Evolutionary conservation across 257 asterid species (phyloP).

Genomic region (Solanum ahanhuiri): DNA sequence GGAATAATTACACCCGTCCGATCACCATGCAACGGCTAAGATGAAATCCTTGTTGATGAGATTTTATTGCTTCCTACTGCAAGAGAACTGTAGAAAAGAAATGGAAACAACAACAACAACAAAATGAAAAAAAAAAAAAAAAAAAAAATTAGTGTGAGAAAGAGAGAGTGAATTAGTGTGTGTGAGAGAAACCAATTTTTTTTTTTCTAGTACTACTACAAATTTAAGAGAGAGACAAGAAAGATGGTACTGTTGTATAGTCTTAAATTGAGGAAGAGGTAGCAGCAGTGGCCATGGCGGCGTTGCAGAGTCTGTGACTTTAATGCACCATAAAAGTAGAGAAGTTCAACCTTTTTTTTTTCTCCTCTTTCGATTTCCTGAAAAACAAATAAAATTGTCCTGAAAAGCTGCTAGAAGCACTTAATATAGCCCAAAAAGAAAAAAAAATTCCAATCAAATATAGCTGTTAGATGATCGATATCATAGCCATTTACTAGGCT

Average conservation of each 20-base stretch:
- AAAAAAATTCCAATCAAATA: neutral
- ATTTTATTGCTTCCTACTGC: constrained; percentile 37
- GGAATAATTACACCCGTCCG: neutral
- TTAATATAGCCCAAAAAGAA: constrained; percentile 14
- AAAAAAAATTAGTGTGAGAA: constrained; percentile 5
- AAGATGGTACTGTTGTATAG: constrained; percentile 3
- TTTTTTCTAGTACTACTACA: neutral
- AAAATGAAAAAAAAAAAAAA: neutral
- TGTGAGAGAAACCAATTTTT: neutral
- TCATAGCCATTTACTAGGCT: neutral
- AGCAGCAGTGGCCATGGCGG: constrained; percentile 82
- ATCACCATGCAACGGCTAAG: constrained; percentile 39
- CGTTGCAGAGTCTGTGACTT: constrained; percentile 79
- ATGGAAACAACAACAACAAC: constrained; percentile 14
- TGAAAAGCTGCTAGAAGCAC: constrained; percentile 16
- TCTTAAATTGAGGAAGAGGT: constrained; percentile 11
- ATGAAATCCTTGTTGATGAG: constrained; percentile 16
- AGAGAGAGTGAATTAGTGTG: neutral
- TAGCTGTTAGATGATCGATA: neutral
- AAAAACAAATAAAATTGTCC: constrained; percentile 9
- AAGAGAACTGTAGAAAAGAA: constrained; percentile 41
- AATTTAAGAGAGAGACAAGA: constrained; percentile 9
- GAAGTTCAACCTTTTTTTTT: constrained; percentile 5
- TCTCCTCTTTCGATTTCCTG: constrained; percentile 27
- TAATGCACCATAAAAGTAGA: constrained; percentile 35